A percentile compares a stretch with the other conserved stretches of the same genome.
phyloP scores from a whole-genome alignment of 352 stramenopile genomes.

The Phytopythium sindhum region DNA sequence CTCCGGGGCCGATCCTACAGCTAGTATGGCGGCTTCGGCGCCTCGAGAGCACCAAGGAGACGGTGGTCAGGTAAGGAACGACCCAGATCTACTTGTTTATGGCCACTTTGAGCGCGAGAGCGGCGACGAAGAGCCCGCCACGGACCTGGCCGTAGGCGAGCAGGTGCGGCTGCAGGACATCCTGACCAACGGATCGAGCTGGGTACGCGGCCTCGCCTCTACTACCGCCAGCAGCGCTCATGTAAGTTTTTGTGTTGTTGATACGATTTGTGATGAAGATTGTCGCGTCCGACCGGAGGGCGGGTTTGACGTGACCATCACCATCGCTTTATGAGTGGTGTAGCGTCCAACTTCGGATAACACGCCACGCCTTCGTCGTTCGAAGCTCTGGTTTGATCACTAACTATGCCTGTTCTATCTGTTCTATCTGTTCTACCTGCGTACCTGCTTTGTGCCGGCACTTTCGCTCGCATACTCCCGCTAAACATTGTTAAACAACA shows the following conservation, averaged over 20 bases:
- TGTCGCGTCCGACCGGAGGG: neutral
- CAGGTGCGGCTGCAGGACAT: constrained; percentile 12
- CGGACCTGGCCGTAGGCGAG: constrained; percentile 18
- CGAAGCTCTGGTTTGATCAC: neutral
- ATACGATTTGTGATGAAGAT: constrained; percentile 13
- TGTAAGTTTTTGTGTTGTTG: constrained; percentile 2
- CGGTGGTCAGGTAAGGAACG: neutral
- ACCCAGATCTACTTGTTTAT: constrained; percentile 20
- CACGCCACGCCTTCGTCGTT: neutral
- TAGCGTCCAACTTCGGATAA: neutral
- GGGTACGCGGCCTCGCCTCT: constrained; percentile 13
- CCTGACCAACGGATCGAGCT: constrained; percentile 14
- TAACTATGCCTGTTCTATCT: neutral
- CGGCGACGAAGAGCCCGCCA: constrained; percentile 17
- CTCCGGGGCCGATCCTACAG: neutral
- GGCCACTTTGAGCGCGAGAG: constrained; percentile 33
- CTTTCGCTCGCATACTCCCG: neutral
- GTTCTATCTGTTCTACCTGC: neutral
- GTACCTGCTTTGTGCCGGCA: neutral
- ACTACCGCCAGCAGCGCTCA: neutral
- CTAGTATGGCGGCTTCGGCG: neutral
- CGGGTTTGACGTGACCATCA: neutral
- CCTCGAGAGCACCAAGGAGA: neutral
- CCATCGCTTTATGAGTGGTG: neutral
- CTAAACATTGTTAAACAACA: neutral